Base-by-base conservation (phyloP, 257 asterid species). In the Striga asiatica region DNA sequence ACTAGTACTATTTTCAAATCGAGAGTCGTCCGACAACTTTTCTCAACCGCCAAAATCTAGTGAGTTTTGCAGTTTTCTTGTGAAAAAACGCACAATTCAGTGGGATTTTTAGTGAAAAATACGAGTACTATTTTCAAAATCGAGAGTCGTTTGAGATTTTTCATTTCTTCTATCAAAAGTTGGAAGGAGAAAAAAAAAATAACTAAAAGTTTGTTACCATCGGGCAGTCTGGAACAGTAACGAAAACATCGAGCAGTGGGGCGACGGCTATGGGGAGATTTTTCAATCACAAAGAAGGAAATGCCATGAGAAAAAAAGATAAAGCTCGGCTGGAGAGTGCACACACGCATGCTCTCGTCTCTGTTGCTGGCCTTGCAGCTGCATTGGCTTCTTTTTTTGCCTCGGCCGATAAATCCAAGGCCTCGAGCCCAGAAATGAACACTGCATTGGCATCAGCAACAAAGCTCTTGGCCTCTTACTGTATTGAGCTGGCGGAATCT, bases 301-400 rank as follows among this genome's bases (percentile, higher is more conserved):
- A 49, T 11, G 53, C 56, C 0, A 64, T 76, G 53, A 73, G 74
- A 57, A 88, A 75, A 83, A 89, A 85, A 68, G 97, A 89, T 17
- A 89, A 83, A 62, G 84, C 68, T 0, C 81, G 97, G 1, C 41
- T 79, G 42, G 94, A 83, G 51, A 81, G 77, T 3, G 94, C 97
- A 0, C 93, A 65, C 14, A 69, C 58, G 62, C 97, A 89, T 41
- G 66, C 89, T 2, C 63, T 69, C 28, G 72, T 89, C 24, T 81
- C 94, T 10, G 66, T 89, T 54, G 97, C 97, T 12, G 94, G 89
- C 42, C 66, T 89, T 47, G 94, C 97, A 7, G 94, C 94, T 43
- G 95, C 89, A 4, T 14, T 85, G 58, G 94, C 95, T 9, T 72
- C 88, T 2, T 75, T n/a, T n/a, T n/a, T 73, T 14, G 46, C 55